phyloP scores from a whole-genome alignment of 257 asterid species.

The Salvia rosmarinus region DNA sequence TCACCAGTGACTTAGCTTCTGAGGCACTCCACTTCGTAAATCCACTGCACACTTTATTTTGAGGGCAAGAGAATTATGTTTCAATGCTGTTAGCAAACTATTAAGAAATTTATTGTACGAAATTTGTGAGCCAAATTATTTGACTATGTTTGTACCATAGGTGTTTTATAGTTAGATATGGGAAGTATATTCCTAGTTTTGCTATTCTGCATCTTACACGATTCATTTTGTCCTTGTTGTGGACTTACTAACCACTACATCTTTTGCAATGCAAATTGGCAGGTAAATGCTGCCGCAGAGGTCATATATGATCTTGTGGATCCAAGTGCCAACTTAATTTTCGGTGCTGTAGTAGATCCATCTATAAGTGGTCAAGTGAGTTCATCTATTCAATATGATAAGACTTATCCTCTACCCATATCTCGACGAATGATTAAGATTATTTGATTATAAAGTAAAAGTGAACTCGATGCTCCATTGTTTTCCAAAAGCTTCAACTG shows the following conservation, averaged over 20 bases:
- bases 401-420: neutral
- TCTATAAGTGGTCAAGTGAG: constrained; percentile 92
- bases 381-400: too few relatives aligned
- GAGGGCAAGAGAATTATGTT: neutral
- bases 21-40: neutral
- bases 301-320: constrained; percentile 99
- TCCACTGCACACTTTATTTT: neutral
- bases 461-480: neutral
- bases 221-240: neutral
- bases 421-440: neutral
- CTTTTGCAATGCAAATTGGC: constrained; percentile 18
- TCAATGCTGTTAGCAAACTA: neutral
- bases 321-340: constrained; percentile 83
- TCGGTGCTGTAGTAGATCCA: constrained; percentile 54
- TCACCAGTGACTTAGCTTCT: too few relatives aligned
- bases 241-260: constrained; percentile 15
- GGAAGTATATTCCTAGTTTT: neutral
- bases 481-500: constrained; percentile 19
- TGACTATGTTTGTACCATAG: neutral
- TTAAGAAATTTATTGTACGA: constrained; percentile 13
- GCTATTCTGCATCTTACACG: neutral
- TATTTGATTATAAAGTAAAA: constrained; percentile 2
- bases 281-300: constrained; percentile 99
- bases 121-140: neutral
- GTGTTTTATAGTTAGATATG: constrained; percentile 1